phyloP scores from a whole-genome alignment of 768 basidiomycete species.

The Leccinum boreale region DNA sequence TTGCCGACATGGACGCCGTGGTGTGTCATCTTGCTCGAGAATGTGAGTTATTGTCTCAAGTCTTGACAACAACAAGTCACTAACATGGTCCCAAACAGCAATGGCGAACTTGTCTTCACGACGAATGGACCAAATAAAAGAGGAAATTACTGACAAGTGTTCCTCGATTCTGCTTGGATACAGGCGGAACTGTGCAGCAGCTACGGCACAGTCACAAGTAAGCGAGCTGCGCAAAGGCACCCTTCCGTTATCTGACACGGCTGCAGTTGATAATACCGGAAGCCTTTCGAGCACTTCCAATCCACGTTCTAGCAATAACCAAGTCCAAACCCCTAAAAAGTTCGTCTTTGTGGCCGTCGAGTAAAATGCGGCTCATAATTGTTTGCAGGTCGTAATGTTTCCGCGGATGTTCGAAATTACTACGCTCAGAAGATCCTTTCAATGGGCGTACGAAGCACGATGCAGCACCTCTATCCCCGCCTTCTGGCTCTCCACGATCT shows the following conservation, averaged over 20 bases:
- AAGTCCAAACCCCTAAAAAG: conserved; percentile 97
- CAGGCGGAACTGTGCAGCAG: conserved; percentile 81
- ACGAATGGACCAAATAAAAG: conserved; percentile 72
- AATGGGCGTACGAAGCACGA: conserved; percentile 62
- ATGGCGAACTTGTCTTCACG: conserved; percentile 59
- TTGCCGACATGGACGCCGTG: conserved; percentile 85
- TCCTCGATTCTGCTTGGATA: conserved; percentile 82
- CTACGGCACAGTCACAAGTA: conserved; percentile 78
- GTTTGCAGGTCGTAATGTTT: conserved; percentile 71
- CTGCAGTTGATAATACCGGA: conserved; percentile 89
- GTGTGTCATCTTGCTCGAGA: conserved; percentile 73
- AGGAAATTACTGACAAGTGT: conserved; percentile 81
- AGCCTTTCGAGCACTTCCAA: conserved; percentile 81
- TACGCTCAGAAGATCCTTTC: conserved; percentile 73
- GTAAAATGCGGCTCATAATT: conserved; percentile 5
- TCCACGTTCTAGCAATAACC: conserved; percentile 74
- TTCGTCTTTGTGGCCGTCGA: conserved; percentile 23
- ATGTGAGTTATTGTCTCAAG: conserved; percentile 45
- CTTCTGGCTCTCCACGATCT: conserved; percentile 88
- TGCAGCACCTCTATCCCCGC: conserved; percentile 84
- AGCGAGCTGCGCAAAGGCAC: conserved; percentile 10
- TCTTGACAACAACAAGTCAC: not conserved
- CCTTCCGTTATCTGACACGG: conserved; percentile 6
- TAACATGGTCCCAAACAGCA: conserved; percentile 42
- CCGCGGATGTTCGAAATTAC: conserved; percentile 91